Evolutionary conservation across 768 basidiomycete species (phyloP).

Genomic region (Mycena crocata): DNA sequence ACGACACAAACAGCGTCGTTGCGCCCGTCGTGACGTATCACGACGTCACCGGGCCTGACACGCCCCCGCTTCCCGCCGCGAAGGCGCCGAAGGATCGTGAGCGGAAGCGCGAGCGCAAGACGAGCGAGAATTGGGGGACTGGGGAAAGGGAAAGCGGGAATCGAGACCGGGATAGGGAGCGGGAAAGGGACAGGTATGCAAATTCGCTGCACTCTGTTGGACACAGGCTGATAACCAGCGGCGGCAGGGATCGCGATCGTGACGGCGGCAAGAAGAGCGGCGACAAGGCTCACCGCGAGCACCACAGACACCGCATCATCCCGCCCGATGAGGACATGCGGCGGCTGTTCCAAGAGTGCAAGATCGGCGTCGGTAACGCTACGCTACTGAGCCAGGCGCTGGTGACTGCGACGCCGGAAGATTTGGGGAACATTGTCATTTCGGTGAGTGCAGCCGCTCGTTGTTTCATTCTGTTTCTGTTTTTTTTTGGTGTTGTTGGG

Average conservation of each 20-base stretch:
- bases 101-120: constrained; percentile 55
- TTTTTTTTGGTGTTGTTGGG: background rate
- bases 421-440: constrained; percentile 76
- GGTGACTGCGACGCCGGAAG: constrained; percentile 75
- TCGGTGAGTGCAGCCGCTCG: constrained; percentile 56
- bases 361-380: constrained; percentile 86
- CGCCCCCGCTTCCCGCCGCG: constrained; percentile 33
- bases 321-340: constrained; percentile 88
- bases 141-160: constrained; percentile 17
- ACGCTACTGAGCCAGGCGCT: constrained; percentile 78
- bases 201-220: too few relatives aligned
- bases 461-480: background rate
- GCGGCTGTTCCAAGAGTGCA: constrained; percentile 86
- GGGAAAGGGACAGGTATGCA: too few relatives aligned
- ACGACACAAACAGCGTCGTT: constrained; percentile 24
- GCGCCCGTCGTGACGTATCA: constrained; percentile 53
- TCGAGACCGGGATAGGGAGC: constrained; percentile 26
- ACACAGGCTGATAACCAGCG: too few relatives aligned
- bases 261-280: background rate
- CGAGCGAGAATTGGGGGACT: constrained; percentile 25
- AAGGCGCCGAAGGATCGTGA: constrained; percentile 38
- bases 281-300: too few relatives aligned
- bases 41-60: constrained; percentile 43
- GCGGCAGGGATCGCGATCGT: constrained; percentile 26
- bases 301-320: constrained; percentile 52